Base-by-base conservation (phyloP, 441 rosid species). In the Melastoma candidum region DNA sequence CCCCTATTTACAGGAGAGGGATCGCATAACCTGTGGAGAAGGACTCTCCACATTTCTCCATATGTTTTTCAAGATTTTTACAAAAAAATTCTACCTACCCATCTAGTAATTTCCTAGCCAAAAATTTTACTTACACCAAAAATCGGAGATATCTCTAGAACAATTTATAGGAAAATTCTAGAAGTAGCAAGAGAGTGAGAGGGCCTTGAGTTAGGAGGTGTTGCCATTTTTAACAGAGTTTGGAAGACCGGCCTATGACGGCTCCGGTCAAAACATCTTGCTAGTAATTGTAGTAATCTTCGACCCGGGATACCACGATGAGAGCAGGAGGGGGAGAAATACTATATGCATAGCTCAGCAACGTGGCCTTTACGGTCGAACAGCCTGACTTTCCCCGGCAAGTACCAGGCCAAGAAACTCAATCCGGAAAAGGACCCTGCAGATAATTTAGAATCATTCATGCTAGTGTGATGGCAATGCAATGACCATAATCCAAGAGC, bases 251-350 rank as follows among this genome's bases (percentile, higher is more conserved):
- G 54, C 66, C 66, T 39, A 62, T 44, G 14, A 54, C 17, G 24
- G 60, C 66, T 22, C 66, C 66, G 13, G 60, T 45, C 49, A 62
- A 62, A 4, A 55, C 66, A 62, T 62, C 66, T 54, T 62, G 60
- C 66, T 60, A 62, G 11, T 62, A 60, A 55, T 62, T 58, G 57
- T 60, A 27, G 13, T 62, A 62, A 54, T 62, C 66, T 8, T 49
- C 60, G 7, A 62, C 66, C 10, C 60, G 66, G 54, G 66, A 62
- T 48, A 55, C 48, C 43, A 54, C 66, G 11, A 62, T 49, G 7
- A 62, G 66, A 24, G 66, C 60, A 13, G 60, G 13, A 62, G 39
- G 0, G 60, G 66, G 26, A 62, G 60, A 17, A 62, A 44, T 43
- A 55, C 11, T 6, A 62, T 44, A 17, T 17, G 24, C 66, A 62